A percentile compares a stretch with the other conserved stretches of the same genome.
Conservation (phyloP, 768 basidiomycete species). For the Serendipita sp. region DNA sequence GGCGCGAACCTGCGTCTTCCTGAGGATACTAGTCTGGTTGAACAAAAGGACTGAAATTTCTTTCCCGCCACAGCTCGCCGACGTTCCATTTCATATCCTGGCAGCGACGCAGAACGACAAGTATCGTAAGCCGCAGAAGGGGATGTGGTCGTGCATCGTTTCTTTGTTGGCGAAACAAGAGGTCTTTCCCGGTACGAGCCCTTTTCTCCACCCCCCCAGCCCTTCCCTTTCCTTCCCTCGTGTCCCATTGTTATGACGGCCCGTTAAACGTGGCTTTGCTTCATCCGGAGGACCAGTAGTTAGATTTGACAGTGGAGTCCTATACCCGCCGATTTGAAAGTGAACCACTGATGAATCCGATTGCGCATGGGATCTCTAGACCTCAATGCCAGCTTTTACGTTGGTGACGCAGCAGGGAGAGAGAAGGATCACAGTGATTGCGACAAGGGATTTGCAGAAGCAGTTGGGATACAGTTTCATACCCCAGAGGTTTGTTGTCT, state of each 20-base stretch:
- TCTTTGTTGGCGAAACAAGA: conserved; percentile 40
- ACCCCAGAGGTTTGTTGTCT: conserved; percentile 65
- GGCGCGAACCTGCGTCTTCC: too few species aligned
- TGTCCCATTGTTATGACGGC: not conserved
- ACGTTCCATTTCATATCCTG: conserved; percentile 60
- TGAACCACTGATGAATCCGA: not conserved
- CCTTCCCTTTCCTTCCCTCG: not conserved
- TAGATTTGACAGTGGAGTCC: not conserved
- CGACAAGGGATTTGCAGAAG: conserved; percentile 75
- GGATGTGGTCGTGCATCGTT: conserved; percentile 68
- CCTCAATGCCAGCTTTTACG: conserved; percentile 49
- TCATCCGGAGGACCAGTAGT: not conserved
- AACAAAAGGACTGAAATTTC: not conserved
- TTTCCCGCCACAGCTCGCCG: conserved; percentile 34
- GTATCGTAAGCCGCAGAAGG: conserved; percentile 74
- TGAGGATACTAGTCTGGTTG: too few species aligned
- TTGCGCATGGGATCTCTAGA: conserved; percentile 28
- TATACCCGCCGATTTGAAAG: not conserved
- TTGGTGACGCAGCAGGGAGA: conserved; percentile 85
- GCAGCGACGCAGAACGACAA: conserved; percentile 62
- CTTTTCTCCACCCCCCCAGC: not conserved
- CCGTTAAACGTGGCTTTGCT: not conserved
- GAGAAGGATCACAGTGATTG: conserved; percentile 60
- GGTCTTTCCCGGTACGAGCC: conserved; percentile 43
- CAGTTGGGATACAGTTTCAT: conserved; percentile 52